Evolutionary conservation across 2,329 filamentous ascomycete species (phyloP), one percentile per base, ranked within the genome.

Genomic region (Xylariaceae sp.): DNA sequence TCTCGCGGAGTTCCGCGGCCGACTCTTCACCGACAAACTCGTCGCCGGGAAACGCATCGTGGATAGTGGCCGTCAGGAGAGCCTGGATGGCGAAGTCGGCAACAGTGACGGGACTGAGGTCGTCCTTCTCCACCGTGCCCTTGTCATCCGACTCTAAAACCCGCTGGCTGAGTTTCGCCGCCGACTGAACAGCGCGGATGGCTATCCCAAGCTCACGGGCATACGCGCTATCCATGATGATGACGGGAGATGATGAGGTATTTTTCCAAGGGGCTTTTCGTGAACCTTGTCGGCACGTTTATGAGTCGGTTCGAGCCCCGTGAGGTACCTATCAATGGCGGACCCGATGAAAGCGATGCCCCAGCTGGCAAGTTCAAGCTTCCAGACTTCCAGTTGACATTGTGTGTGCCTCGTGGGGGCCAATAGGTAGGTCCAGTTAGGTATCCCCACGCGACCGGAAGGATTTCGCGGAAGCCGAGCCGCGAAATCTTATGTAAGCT

Each of bases 21-120:
- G 78, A 75, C 62, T 84, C 80, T 60, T 83, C 80, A 34, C 80
- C 80, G 1, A 83, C 78, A 43, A 83, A 76, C 2, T 56, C 62
- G 63, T 83, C 79, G 4, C 60, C 50, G 0, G 80, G 80, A 50
- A 83, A 83, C 3, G 74, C 73, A 51, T 67, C 56, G 51, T 76
- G 75, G 54, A 83, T 69, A 1, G 76, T 77, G 39, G 74, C 69
- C 4, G 77, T 77, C 41, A 83, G 72, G 4, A 83, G 71, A 0
- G 79, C 79, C 62, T 83, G 80, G 54, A 81, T 76, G 51, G 80
- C 80, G 60, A 83, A 83, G 66, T 84, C 80, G 64, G 77, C 81
- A 26, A 83, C 72, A 0, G 81, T 84, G 46, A 83, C 81, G 2
- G 79, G 80, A 53, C 76, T 80, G 37, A 80, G 68, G 64, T 82